phyloP scores from a whole-genome alignment of 805 yeast genomes.

The Candida tibetensis region DNA sequence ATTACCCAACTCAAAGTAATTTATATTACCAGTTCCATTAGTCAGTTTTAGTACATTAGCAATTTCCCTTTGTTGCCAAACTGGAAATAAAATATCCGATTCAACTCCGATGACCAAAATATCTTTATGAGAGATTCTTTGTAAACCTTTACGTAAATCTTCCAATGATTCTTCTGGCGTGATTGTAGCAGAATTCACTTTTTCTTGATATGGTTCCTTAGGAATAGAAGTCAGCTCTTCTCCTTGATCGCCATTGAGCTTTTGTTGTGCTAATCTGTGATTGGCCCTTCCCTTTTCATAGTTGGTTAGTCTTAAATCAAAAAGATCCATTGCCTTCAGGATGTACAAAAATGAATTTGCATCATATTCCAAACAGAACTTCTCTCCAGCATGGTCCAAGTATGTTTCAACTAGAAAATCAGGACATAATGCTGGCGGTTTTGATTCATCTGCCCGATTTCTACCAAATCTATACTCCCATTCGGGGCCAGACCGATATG shows the following conservation, averaged over 20 bases:
- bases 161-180: constrained; percentile 53
- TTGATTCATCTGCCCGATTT: constrained; percentile 75
- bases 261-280: constrained; percentile 36
- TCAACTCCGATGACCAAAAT: constrained; percentile 87
- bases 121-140: constrained; percentile 58
- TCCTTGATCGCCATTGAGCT: constrained; percentile 2
- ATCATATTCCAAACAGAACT: constrained; percentile 87
- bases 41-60: constrained; percentile 52
- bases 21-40: constrained; percentile 11
- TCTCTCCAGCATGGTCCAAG: constrained; percentile 92
- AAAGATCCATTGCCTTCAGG: constrained; percentile 92
- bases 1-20: constrained; percentile 70
- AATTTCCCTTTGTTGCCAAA: constrained; percentile 90
- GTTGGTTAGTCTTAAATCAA: constrained; percentile 64
- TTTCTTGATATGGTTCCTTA: constrained; percentile 51
- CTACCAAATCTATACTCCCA: constrained; percentile 94
- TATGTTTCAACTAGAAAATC: constrained; percentile 91
- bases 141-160: constrained; percentile 68
- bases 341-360: constrained; percentile 85
- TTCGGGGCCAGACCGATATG: constrained; percentile 94
- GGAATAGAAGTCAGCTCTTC: constrained; percentile 36
- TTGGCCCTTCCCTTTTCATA: constrained; percentile 41
- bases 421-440: constrained; percentile 86
- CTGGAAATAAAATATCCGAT: constrained; percentile 87
- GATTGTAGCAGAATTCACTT: constrained; percentile 43